phyloP scores from a whole-genome alignment of 225 moss, liverwort and hornwort species.

The Pseudisothecium myosuroides region DNA sequence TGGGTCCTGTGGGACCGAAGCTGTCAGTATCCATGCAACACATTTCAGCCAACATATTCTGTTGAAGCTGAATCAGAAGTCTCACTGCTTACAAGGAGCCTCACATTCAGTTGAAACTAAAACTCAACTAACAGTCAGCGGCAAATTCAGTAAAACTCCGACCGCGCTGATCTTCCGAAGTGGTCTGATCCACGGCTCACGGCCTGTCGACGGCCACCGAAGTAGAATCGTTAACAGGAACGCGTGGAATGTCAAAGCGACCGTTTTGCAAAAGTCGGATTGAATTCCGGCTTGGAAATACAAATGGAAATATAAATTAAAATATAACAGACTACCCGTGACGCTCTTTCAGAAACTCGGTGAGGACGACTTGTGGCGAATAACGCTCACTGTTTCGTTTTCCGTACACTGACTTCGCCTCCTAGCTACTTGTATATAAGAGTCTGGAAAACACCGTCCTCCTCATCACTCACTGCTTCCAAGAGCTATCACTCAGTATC shows the following conservation, averaged over 20 bases:
- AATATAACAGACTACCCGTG: neutral
- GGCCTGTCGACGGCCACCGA: neutral
- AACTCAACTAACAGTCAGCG: neutral
- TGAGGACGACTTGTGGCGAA: neutral
- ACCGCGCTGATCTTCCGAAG: neutral
- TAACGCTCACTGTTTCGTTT: neutral
- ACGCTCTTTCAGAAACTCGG: neutral
- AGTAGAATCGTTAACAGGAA: neutral
- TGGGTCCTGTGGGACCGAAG: neutral
- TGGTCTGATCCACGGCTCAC: neutral
- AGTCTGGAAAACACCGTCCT: neutral
- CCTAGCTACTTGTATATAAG: too few species aligned
- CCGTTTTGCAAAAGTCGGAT: neutral
- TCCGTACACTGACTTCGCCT: neutral
- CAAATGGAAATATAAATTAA: too few species aligned
- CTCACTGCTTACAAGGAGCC: neutral
- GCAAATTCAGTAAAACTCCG: too few species aligned
- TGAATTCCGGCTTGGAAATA: too few species aligned
- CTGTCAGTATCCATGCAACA: neutral
- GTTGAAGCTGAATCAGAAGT: neutral
- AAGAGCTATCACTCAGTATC: neutral
- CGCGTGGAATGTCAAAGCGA: neutral
- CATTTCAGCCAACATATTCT: neutral
- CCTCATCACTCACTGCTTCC: neutral
- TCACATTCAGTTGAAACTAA: neutral